Conservation (phyloP, 495 filamentous ascomycete species). For the Penicillium bovifimosum region DNA sequence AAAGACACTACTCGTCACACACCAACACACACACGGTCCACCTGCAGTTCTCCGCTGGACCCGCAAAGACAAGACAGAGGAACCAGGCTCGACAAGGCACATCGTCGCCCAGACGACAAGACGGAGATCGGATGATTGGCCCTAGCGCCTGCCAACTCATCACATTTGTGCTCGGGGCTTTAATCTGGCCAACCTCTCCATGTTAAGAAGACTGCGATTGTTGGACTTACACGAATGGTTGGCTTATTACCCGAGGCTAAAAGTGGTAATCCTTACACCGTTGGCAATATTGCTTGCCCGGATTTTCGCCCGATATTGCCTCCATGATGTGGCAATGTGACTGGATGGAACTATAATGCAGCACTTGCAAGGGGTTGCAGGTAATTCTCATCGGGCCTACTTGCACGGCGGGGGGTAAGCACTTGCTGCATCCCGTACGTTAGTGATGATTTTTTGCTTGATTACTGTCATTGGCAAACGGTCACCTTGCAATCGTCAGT, state of each 20-base stretch:
- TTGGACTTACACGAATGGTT: not conserved
- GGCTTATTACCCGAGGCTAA: not conserved
- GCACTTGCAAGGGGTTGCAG: conserved; percentile 16
- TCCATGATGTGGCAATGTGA: not conserved
- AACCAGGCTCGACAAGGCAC: conserved; percentile 4
- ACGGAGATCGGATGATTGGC: conserved; percentile 19
- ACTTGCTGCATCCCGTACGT: conserved; percentile 6
- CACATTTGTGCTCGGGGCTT: conserved; percentile 17
- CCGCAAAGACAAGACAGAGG: conserved; percentile 7
- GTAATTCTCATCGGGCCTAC: conserved; percentile 17
- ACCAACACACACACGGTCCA: conserved; percentile 8
- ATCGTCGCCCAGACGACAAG: conserved; percentile 24
- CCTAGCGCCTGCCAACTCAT: conserved; percentile 28
- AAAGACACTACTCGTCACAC: conserved; percentile 12
- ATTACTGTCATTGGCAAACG: not conserved
- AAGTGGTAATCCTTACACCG: not conserved
- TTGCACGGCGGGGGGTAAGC: not conserved
- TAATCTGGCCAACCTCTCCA: not conserved
- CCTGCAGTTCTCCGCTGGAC: conserved; percentile 13
- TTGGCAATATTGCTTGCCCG: not conserved
- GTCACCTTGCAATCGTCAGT: not conserved
- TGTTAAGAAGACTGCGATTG: not conserved
- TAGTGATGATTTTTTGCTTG: not conserved
- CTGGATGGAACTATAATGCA: not conserved
- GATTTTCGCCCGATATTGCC: not conserved